Evolutionary conservation across 345 rosid genomes (phyloP), one percentile per base, ranked within the genome.

Genomic region (Lepidium africanum): DNA sequence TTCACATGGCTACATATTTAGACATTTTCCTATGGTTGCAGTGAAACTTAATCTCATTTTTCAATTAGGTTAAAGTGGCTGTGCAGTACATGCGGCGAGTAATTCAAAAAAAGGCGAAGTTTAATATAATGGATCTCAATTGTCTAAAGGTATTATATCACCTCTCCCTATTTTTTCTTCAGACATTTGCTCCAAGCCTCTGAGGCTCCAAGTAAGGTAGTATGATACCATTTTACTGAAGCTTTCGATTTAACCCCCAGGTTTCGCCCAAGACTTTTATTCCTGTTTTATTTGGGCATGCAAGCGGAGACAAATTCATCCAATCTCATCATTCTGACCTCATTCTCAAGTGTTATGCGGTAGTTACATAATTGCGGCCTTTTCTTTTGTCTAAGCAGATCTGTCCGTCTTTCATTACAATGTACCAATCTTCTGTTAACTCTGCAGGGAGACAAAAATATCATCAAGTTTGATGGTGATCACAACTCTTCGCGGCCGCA

Each of bases 261-360:
- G 91, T 87, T 72, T 88, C 99, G 46, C 80, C 91, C 21, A 85
- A 85, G 74, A 83, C 92, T 76, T 94, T 89, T 73, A 93, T 94
- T 77, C 99, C 99, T 23, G 93, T 85, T 70, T 80, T 94, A 76
- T 89, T 87, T 82, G 99, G 99, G 55, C 99, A 94, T 72, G 99
- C 88, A 46, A 83, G 70, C 36, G 96, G 80, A 39, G 99, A 94
- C 80, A 91, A 85, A 78, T 91, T 94, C 79, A 94, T 94, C 71
- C 95, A 79, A 65, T 82, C 93, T 65, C 95, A 77, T 81, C 99
- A 94, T 59, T 86, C 97, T 35, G 93, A 91, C 69, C 80, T 69
- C 72, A 87, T 91, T 78, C 85, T 80, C 66, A 84, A 86, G 62
- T 81, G 85, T 32, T 94, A 94, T 76, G 79, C 80, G 75, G 99